A percentile compares a stretch with the other conserved stretches of the same genome.
These are phyloP conservation scores for Pseudonectria buxi DNA, from an alignment of 2,329 filamentous ascomycete genomes.

Conservation along the genomic window DNA sequence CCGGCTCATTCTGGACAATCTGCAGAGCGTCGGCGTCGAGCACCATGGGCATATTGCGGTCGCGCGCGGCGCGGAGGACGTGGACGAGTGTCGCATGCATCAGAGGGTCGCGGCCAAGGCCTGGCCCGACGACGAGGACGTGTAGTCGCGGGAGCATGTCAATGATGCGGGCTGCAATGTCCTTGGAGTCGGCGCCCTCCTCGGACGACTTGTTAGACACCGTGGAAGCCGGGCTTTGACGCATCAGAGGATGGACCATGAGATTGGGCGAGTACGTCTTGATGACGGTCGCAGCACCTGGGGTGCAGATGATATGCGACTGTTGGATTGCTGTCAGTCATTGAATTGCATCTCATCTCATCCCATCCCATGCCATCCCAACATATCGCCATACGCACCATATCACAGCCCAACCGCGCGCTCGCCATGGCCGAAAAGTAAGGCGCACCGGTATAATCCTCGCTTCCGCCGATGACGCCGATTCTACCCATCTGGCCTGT, in stretches of 20 bases:
- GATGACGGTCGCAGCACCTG: conserved; percentile 77
- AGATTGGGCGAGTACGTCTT: conserved; percentile 97
- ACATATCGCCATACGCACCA: conserved; percentile 61
- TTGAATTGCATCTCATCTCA: too few species aligned
- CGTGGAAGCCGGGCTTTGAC: conserved; percentile 53
- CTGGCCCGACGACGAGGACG: conserved; percentile 87
- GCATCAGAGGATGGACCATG: conserved; percentile 97
- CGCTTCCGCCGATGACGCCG: conserved; percentile 88
- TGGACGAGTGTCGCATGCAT: conserved; percentile 82
- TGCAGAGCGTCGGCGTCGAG: conserved; percentile 86
- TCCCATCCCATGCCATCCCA: too few species aligned
- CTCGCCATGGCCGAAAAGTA: conserved; percentile 98
- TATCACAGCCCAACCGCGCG: conserved; percentile 80
- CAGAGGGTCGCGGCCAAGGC: conserved; percentile 78
- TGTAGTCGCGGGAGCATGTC: conserved; percentile 81
- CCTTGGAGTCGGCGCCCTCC: conserved; percentile 47
- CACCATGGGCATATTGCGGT: conserved; percentile 69
- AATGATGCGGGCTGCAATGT: conserved; percentile 62
- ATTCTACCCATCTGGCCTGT: conserved; percentile 80
- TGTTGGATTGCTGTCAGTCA: conserved; percentile 25
- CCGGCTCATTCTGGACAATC: conserved; percentile 68
- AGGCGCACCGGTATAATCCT: conserved; percentile 94
- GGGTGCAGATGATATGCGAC: conserved; percentile 95
- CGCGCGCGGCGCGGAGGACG: conserved; percentile 72
- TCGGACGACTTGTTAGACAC: conserved; percentile 21